Conservation (phyloP, 495 filamentous ascomycete genomes). For the Tuber aestivum region DNA sequence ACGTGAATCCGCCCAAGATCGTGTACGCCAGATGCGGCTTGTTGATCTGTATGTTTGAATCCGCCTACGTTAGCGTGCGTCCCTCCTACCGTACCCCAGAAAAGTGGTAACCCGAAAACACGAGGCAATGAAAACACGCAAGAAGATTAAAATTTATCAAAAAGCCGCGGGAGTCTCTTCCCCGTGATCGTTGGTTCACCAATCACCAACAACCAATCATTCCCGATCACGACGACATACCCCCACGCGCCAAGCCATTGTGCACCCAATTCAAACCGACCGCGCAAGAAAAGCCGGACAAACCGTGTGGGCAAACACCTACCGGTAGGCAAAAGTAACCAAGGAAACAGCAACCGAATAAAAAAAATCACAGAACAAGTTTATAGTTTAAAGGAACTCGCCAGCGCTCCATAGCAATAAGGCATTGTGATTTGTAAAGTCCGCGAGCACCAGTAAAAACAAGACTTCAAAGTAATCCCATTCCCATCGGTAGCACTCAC, state of each 20-base stretch:
- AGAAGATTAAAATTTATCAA: constrained; percentile 13
- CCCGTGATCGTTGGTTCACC: constrained; percentile 27
- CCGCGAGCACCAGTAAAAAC: constrained; percentile 13
- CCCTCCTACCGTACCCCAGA: not conserved
- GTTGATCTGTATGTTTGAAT: constrained; percentile 54
- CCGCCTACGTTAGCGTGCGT: constrained; percentile 7
- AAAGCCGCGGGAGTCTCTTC: not conserved
- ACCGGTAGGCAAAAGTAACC: not conserved
- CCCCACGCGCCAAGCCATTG: not conserved
- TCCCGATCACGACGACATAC: not conserved
- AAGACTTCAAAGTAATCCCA: constrained; percentile 13
- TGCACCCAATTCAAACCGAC: not conserved
- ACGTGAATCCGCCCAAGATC: constrained; percentile 96
- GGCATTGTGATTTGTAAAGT: not conserved
- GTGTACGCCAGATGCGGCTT: constrained; percentile 96
- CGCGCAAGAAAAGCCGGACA: not conserved
- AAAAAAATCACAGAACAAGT: not conserved
- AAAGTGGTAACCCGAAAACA: not conserved
- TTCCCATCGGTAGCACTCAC: constrained; percentile 29
- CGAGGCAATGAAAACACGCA: constrained; percentile 8
- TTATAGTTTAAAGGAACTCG: not conserved
- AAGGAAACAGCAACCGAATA: not conserved
- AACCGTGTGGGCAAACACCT: not conserved
- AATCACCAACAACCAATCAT: constrained; percentile 33
- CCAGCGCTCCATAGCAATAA: not conserved